Base-by-base conservation (phyloP, 345 rosid species). In the Hypericum perforatum region DNA sequence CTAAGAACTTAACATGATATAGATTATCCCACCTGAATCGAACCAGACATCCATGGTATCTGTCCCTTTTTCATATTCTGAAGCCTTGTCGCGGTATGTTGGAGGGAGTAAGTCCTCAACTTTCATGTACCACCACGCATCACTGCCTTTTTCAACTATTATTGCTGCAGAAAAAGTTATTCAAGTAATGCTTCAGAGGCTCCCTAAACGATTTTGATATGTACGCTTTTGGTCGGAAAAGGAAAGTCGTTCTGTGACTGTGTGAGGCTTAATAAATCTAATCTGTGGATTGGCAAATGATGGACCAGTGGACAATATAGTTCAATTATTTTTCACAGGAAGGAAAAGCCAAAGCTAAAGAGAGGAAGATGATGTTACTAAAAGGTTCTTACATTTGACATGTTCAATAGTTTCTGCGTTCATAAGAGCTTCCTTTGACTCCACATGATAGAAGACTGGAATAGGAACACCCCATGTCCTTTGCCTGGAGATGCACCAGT, bases 21-120 rank as follows among this genome's bases (percentile, higher is more conserved):
- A 46, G 49, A 45, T 32, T 13, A 10, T 32, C 15, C 5, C 73
- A 91, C 96, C 92, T 54, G 98, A 91, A 80, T 91, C 95, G 71
- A 91, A 91, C 96, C 87, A 91, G 64, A 91, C 98, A 68, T 91
- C 98, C 98, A 91, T 91, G 14, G 98, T 91, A 73, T 91, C 98
- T 32, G 82, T 82, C 57, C 96, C 96, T 61, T 85, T 91, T 63
- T 81, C 95, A 68, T 81, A 91, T 43, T 81, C 78, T 16, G 82
- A 81, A 43, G 96, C 84, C 70, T 80, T 67, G 61, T 72, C 82
- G 45, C 69, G 74, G 70, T 84, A 91, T 41, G 69, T 79, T 22
- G 77, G 87, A 57, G 98, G 96, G 60, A 91, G 89, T 45, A 91
- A 73, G 64, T 87, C 89, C 68, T 79, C 86, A 54, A 79, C 85